Conservation (phyloP, 306 rosid species). For the Biancaea sappan region DNA sequence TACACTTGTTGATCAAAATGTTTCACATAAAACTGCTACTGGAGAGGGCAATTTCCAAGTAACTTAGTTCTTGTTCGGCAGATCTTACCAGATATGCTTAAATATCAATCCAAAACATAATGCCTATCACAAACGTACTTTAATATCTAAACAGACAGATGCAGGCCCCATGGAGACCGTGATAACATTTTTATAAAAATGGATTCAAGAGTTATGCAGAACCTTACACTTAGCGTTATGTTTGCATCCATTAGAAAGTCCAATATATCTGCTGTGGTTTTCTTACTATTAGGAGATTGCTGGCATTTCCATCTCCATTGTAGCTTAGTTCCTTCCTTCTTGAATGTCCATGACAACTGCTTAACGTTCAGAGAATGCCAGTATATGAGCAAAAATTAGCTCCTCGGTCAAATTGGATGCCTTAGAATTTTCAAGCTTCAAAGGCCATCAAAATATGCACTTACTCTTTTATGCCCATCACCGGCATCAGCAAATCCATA, state of each 20-base stretch:
- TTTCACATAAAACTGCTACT: background rate
- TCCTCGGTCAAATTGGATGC: background rate
- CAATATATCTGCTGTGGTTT: slow-evolving; percentile 66
- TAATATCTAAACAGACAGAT: background rate
- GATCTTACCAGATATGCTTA: background rate
- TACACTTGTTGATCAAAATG: background rate
- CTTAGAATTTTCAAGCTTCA: slow-evolving; percentile 1
- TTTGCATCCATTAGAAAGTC: slow-evolving; percentile 88
- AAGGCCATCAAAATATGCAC: background rate
- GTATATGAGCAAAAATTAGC: background rate
- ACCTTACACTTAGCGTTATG: slow-evolving; percentile 76
- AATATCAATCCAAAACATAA: slow-evolving; percentile 18
- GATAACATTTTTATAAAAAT: background rate
- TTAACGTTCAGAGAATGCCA: slow-evolving; percentile 22
- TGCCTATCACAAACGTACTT: background rate
- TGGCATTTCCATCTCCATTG: slow-evolving; percentile 91
- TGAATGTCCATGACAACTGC: slow-evolving; percentile 90
- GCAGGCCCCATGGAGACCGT: background rate
- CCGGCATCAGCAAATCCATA: slow-evolving; percentile 77
- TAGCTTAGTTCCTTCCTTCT: slow-evolving; percentile 78
- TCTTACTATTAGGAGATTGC: slow-evolving; percentile 59
- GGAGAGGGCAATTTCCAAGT: background rate
- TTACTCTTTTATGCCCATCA: slow-evolving; percentile 65
- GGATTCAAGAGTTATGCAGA: slow-evolving; percentile 19
- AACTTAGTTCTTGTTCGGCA: background rate